phyloP scores from a whole-genome alignment of 352 stramenopile species.

The Phytophthora syringae region DNA sequence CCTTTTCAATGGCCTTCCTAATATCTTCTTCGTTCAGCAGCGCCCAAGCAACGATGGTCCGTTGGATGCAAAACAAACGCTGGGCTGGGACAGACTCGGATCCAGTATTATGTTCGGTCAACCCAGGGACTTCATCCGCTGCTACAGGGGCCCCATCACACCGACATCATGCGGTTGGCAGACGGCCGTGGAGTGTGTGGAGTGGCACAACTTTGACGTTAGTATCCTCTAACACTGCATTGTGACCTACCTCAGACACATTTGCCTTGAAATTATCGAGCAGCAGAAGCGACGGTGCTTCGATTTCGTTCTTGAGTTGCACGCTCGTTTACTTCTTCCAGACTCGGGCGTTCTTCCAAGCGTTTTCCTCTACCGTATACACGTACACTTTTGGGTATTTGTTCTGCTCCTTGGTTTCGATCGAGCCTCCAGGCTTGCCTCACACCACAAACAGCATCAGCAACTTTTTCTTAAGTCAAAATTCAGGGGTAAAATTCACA shows the following conservation, averaged over 20 bases:
- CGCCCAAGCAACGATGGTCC: background rate
- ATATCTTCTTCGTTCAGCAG: background rate
- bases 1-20: background rate
- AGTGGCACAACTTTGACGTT: background rate
- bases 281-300: background rate
- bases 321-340: background rate
- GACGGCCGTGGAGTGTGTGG: too few species aligned
- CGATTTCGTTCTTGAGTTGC: too few species aligned
- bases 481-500: background rate
- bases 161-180: background rate
- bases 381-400: background rate
- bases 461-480: background rate
- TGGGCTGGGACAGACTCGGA: background rate
- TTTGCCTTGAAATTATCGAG: background rate
- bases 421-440: background rate
- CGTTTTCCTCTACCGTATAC: background rate
- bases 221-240: background rate
- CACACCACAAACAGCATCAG: background rate
- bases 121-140: background rate
- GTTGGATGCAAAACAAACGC: background rate
- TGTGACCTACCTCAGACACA: too few species aligned
- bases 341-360: background rate
- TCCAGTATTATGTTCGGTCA: background rate
- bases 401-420: background rate
- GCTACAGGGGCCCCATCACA: background rate